phyloP scores from a whole-genome alignment of 768 basidiomycete genomes.

The Clitopilus passeckerianus region DNA sequence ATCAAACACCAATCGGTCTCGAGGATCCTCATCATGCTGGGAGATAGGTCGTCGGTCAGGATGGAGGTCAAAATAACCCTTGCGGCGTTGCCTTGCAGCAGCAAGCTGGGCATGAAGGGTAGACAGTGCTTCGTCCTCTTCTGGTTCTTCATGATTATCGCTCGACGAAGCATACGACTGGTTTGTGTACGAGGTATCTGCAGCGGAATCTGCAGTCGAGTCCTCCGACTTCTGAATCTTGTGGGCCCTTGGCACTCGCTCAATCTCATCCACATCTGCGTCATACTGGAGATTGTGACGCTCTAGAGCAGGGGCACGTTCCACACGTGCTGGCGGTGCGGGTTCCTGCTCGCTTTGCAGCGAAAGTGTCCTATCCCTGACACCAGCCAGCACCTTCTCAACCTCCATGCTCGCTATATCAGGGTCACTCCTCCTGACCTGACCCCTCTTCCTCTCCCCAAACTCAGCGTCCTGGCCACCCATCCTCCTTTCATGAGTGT shows the following conservation, averaged over 20 bases:
- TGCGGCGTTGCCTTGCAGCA: constrained; percentile 34
- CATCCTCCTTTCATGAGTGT: constrained; percentile 45
- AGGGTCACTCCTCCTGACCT: constrained; percentile 42
- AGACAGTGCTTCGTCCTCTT: constrained; percentile 10
- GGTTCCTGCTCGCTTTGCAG: constrained; percentile 28
- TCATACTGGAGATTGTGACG: constrained; percentile 19
- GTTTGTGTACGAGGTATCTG: constrained; percentile 4
- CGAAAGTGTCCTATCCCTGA: constrained; percentile 32
- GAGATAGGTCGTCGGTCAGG: constrained; percentile 56
- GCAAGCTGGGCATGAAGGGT: constrained; percentile 19
- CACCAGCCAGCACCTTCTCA: constrained; percentile 63
- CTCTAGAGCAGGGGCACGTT: constrained; percentile 19
- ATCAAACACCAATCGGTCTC: constrained; percentile 23
- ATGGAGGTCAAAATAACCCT: constrained; percentile 77
- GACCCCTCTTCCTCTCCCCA: constrained; percentile 23
- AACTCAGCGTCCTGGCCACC: constrained; percentile 48
- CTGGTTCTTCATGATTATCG: constrained; percentile 13
- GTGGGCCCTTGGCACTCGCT: constrained; percentile 36
- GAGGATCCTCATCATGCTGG: constrained; percentile 30
- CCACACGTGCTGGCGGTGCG: constrained; percentile 28
- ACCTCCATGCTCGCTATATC: constrained; percentile 72
- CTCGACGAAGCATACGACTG: constrained; percentile 1
- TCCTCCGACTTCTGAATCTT: constrained; percentile 20
- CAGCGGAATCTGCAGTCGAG: constrained; percentile 13
- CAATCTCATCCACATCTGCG: constrained; percentile 46